Percentiles rank a stretch among this genome's conserved stretches.
Evolutionary conservation across 2,329 filamentous ascomycete genomes (phyloP).

Genomic region (Graphilbum fragrans): DNA sequence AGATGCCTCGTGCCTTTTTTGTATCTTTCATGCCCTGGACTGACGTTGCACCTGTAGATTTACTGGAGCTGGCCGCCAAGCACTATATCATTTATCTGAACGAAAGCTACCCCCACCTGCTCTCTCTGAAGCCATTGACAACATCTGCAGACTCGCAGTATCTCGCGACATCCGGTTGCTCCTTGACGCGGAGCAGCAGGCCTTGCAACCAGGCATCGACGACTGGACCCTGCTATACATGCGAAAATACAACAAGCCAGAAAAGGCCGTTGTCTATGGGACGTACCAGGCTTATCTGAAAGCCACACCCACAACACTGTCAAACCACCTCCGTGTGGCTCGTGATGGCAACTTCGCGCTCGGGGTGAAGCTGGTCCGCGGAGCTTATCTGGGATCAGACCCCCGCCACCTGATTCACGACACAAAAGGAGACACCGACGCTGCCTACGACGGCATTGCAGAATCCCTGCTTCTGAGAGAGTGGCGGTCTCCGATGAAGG

Average conservation of each 20-base stretch:
- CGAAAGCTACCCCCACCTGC: conserved; percentile 49
- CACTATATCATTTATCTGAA: conserved; percentile 53
- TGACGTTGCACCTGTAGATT: conserved; percentile 34
- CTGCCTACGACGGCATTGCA: conserved; percentile 60
- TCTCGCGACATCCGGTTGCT: conserved; percentile 60
- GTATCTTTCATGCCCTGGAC: not conserved
- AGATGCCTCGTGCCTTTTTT: not conserved
- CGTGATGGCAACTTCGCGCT: conserved; percentile 49
- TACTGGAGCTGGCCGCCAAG: conserved; percentile 68
- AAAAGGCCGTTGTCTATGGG: conserved; percentile 61
- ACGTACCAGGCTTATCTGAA: conserved; percentile 73
- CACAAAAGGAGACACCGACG: conserved; percentile 59
- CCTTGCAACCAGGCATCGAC: conserved; percentile 68
- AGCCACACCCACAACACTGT: conserved; percentile 42
- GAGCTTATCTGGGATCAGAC: conserved; percentile 61
- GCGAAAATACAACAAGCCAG: conserved; percentile 57
- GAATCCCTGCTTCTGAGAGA: conserved; percentile 52
- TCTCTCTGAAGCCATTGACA: conserved; percentile 58
- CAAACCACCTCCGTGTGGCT: conserved; percentile 47
- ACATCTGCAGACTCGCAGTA: conserved; percentile 61
- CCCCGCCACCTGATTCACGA: conserved; percentile 59
- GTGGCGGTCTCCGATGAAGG: conserved; percentile 43
- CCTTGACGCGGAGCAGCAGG: conserved; percentile 77
- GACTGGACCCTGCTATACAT: conserved; percentile 70
- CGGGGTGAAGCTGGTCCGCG: conserved; percentile 64